phyloP scores from a whole-genome alignment of 1,284 basidiomycete genomes.

The Sporisorium iseilematis-ciliati region DNA sequence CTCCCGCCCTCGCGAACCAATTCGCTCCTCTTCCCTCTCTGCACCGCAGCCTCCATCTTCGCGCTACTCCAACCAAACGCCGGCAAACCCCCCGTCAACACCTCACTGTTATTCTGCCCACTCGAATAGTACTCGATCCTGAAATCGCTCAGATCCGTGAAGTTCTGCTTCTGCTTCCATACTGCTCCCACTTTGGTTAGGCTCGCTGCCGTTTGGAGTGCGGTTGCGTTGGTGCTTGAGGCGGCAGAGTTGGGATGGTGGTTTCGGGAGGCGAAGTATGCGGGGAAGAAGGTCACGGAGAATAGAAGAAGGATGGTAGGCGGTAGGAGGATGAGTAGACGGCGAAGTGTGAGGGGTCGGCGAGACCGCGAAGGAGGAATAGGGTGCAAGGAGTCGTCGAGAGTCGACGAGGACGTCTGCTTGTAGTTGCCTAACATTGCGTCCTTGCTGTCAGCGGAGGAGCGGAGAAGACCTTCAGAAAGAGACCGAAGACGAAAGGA shows the following conservation, averaged over 20 bases:
- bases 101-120: slow-evolving; percentile 13
- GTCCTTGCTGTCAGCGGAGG: too few species aligned
- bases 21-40: neutral
- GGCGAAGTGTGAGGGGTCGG: neutral
- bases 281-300: slow-evolving; percentile 13
- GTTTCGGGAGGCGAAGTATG: slow-evolving; percentile 22
- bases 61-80: neutral
- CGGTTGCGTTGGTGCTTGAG: neutral
- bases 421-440: too few species aligned
- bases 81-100: slow-evolving; percentile 12
- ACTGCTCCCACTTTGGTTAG: slow-evolving; percentile 71
- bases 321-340: neutral
- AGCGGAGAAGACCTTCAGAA: too few species aligned
- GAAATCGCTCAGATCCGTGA: slow-evolving; percentile 17
- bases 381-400: too few species aligned
- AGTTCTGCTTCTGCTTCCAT: slow-evolving; percentile 31
- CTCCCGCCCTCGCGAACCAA: too few species aligned
- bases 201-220: neutral
- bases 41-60: neutral
- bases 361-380: too few species aligned
- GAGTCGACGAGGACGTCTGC: too few species aligned
- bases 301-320: neutral
- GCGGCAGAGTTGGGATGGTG: neutral
- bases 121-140: slow-evolving; percentile 20
- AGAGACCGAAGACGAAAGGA: too few species aligned